phyloP scores from a whole-genome alignment of 2,329 filamentous ascomycete species.

The Diaporthe ampelina region DNA sequence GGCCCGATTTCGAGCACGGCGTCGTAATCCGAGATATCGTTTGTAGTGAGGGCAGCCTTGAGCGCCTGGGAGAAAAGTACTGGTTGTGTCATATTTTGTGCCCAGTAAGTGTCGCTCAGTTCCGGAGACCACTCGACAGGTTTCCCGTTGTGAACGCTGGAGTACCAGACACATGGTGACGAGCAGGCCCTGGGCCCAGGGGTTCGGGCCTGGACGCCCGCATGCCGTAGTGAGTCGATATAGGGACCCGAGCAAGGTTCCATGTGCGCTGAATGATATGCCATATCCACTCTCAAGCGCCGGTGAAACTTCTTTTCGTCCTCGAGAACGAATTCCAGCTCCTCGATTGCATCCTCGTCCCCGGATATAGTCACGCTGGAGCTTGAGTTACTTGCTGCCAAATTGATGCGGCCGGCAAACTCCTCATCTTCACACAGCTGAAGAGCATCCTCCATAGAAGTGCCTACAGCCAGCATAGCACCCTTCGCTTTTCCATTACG shows the following conservation, averaged over 20 bases:
- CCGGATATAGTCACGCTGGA: constrained; percentile 49
- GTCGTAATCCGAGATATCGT: not conserved
- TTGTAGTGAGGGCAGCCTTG: constrained; percentile 24
- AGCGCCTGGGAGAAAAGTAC: constrained; percentile 46
- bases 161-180: constrained; percentile 43
- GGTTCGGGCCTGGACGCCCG: not conserved
- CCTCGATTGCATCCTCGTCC: constrained; percentile 47
- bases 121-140: constrained; percentile 36
- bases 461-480: constrained; percentile 33
- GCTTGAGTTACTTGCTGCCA: constrained; percentile 49
- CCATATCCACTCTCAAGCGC: constrained; percentile 53
- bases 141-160: constrained; percentile 43
- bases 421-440: constrained; percentile 35
- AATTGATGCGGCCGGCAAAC: constrained; percentile 44
- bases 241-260: constrained; percentile 31
- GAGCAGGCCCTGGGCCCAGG: not conserved
- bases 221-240: constrained; percentile 30
- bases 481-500: not conserved
- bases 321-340: constrained; percentile 45
- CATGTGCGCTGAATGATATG: constrained; percentile 59
- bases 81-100: constrained; percentile 43
- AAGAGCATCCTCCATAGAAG: constrained; percentile 38
- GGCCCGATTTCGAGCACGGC: constrained; percentile 50
- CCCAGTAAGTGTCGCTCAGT: constrained; percentile 41
- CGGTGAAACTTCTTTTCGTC: constrained; percentile 49